Conservation (phyloP, 73 alveolate genomes). For the Paramecium sexaurelia region DNA sequence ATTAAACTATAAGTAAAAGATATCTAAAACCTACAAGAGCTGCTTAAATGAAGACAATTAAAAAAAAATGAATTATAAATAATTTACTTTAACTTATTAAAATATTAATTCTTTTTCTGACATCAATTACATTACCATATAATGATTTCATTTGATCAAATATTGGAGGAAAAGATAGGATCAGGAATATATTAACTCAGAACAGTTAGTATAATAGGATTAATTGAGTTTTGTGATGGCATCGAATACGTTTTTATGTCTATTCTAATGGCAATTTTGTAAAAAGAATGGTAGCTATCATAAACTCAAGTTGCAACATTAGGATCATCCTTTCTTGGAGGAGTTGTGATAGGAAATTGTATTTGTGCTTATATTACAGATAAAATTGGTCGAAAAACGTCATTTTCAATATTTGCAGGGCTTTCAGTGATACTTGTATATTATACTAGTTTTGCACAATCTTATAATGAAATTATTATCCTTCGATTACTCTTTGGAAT, state of each 20-base stretch:
- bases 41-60: not conserved
- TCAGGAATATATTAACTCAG: not conserved
- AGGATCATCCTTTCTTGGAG: slow-evolving; percentile 21
- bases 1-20: not conserved
- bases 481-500: not conserved
- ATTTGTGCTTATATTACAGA: slow-evolving; percentile 16
- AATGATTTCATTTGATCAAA: slow-evolving; percentile 6
- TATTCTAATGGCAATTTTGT: not conserved
- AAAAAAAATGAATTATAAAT: not conserved
- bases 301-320: slow-evolving; percentile 16
- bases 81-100: not conserved
- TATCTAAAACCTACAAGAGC: not conserved
- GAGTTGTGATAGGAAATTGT: slow-evolving; percentile 1
- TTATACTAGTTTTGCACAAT: not conserved
- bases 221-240: slow-evolving; percentile 49
- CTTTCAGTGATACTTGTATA: not conserved
- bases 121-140: not conserved
- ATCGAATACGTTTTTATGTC: slow-evolving; percentile 41
- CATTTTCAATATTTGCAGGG: not conserved
- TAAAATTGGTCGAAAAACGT: not conserved
- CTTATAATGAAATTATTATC: not conserved
- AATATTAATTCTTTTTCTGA: not conserved
- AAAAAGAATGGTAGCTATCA: not conserved
- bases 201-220: not conserved
- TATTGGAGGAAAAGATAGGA: not conserved